Conservation (phyloP, 2,329 filamentous ascomycete species). For the Orbilia blumenaviensis region DNA sequence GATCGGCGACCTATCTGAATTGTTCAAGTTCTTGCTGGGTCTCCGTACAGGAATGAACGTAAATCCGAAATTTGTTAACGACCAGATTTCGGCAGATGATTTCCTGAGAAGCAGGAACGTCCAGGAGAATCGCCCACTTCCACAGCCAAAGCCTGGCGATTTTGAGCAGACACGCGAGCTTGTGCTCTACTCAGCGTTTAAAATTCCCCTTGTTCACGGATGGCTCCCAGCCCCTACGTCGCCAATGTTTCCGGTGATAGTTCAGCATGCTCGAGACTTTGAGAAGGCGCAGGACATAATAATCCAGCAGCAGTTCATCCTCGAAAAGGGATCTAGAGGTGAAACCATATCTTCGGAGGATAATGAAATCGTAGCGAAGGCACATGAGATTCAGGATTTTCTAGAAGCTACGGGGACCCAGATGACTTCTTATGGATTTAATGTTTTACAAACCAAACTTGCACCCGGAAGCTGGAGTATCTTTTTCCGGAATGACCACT, state of each 20-base stretch:
- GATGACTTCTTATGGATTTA: conserved; percentile 81
- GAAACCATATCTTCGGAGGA: conserved; percentile 62
- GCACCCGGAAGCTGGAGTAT: conserved; percentile 84
- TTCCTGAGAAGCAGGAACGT: conserved; percentile 45
- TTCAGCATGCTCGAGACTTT: conserved; percentile 80
- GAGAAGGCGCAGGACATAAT: conserved; percentile 91
- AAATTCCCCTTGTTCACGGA: conserved; percentile 87
- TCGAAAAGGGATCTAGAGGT: conserved; percentile 71
- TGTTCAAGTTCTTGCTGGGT: conserved; percentile 86
- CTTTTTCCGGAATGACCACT: conserved; percentile 95
- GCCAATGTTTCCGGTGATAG: conserved; percentile 74
- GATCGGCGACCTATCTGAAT: conserved; percentile 79
- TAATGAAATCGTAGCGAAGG: conserved; percentile 83
- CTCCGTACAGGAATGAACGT: conserved; percentile 98
- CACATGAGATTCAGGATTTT: conserved; percentile 83
- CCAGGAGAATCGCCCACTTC: conserved; percentile 58
- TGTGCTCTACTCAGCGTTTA: conserved; percentile 88
- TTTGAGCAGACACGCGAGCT: conserved; percentile 91
- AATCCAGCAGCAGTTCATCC: conserved; percentile 84
- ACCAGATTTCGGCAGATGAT: conserved; percentile 61
- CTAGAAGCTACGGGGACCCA: conserved; percentile 84
- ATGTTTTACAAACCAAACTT: conserved; percentile 75
- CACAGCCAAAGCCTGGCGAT: conserved; percentile 68
- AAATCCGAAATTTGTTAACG: conserved; percentile 81
- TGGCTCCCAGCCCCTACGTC: conserved; percentile 81